Conservation (phyloP, 139 green algal species). For the Dunaliella primolecta region DNA sequence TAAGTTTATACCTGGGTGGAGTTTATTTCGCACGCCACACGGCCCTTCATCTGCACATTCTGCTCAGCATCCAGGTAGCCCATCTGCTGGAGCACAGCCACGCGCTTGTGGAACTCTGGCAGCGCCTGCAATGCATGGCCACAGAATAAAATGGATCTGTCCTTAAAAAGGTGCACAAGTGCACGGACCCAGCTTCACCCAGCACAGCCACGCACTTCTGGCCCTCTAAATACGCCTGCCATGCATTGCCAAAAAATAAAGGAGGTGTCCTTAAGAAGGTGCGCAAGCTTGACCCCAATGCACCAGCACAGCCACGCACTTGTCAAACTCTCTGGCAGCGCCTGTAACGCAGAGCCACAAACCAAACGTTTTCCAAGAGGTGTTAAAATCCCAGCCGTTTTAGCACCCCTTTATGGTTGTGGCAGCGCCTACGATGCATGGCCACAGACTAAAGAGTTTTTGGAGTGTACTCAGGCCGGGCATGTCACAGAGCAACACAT, state of each 20-base stretch:
- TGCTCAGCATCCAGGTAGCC: constrained; percentile 73
- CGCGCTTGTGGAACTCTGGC: constrained; percentile 81
- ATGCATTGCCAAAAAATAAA: neutral
- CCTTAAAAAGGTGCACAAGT: neutral
- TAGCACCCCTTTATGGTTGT: no score
- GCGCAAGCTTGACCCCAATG: neutral
- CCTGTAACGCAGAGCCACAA: no score
- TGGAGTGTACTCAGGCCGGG: no score
- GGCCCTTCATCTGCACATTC: constrained; percentile 81
- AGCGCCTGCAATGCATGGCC: constrained; percentile 50
- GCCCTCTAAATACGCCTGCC: neutral
- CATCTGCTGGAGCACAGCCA: constrained; percentile 74
- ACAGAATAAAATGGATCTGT: neutral
- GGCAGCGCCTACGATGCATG: no score
- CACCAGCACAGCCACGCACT: no score
- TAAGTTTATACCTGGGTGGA: constrained; percentile 69
- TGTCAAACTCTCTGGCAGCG: no score
- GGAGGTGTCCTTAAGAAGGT: neutral
- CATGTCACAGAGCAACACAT: no score
- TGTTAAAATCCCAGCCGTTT: no score
- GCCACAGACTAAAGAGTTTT: no score
- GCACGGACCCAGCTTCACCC: neutral
- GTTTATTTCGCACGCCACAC: constrained; percentile 91
- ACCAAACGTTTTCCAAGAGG: no score
- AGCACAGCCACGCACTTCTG: neutral